These are phyloP conservation scores for Saxophila tyrrhenica DNA, from an alignment of 495 filamentous ascomycete genomes.

Conservation along the genomic window DNA sequence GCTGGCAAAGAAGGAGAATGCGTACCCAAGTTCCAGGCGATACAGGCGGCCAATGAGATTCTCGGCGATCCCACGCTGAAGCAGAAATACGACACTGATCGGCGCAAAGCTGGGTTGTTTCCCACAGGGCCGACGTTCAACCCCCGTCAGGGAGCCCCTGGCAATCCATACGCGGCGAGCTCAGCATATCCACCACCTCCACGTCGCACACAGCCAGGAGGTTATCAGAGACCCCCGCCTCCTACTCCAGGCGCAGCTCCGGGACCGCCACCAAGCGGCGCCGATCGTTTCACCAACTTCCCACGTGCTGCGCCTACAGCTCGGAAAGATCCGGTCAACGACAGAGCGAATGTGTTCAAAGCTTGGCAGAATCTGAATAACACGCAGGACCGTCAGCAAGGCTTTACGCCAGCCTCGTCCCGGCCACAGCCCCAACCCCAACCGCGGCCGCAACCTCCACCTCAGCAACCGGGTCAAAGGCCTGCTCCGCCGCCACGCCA, in stretches of 20 bases:
- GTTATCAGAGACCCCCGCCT: slow-evolving; percentile 8
- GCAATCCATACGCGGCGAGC: slow-evolving; percentile 15
- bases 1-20: slow-evolving; percentile 68
- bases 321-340: slow-evolving; percentile 41
- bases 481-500: slow-evolving; percentile 13
- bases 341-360: slow-evolving; percentile 46
- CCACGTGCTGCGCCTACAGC: slow-evolving; percentile 25
- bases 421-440: slow-evolving; percentile 14
- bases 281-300: slow-evolving; percentile 28
- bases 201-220: slow-evolving; percentile 29
- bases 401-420: not conserved
- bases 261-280: slow-evolving; percentile 20
- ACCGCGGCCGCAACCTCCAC: slow-evolving; percentile 7
- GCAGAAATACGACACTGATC: slow-evolving; percentile 66
- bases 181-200: slow-evolving; percentile 24
- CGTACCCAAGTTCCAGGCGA: slow-evolving; percentile 69
- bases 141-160: not conserved
- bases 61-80: slow-evolving; percentile 55
- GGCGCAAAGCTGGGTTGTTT: slow-evolving; percentile 34
- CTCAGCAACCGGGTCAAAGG: slow-evolving; percentile 1
- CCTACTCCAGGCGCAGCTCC: slow-evolving; percentile 21
- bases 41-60: slow-evolving; percentile 77
- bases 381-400: slow-evolving; percentile 19
- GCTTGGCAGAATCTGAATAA: slow-evolving; percentile 64
- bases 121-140: slow-evolving; percentile 8